Evolutionary conservation across 805 yeast species (phyloP), one percentile per base, ranked within the genome.

Genomic region (Kuraishia floccosa): DNA sequence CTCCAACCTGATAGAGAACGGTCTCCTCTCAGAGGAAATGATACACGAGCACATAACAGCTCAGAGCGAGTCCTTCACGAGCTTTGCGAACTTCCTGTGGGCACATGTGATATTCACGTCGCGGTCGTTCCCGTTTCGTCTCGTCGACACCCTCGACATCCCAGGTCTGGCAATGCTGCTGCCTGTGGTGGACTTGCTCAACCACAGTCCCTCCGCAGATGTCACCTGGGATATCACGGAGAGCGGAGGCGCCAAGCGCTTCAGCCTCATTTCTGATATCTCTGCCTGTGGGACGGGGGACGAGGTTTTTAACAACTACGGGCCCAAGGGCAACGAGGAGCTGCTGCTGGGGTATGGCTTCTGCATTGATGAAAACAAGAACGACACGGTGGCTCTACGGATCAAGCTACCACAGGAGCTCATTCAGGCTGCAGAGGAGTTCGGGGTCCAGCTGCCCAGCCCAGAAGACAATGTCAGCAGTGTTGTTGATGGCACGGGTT

Each of bases 321-420:
- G 96, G 2, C 73, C 81, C 32, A 86, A 85, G 50, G 80, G 91
- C 0, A 86, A 85, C 45, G 93, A 82, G 39, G 94, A 84, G 39
- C 52, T 86, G 17, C 51, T 87, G 5, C 54, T 86, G 41, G 86
- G 79, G 1, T 87, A 87, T 49, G 96, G 96, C 0, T 87, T 87
- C 52, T 66, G 74, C 7, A 30, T 75, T 3, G 65, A 64, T 12
- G 55, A 61, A 13, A 81, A 80, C 41, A 55, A 56, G 7, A 72
- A 72, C 22, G 89, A 82, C 39, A 45, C 58, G 4, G 56, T 76
- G 2, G 73, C 73, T 11, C 60, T 86, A 27, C 65, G 79, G 4
- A 59, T 85, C 34, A 72, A 72, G 44, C 54, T 19, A 19, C 10
- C 22, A 10, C 22, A 19, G 10, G 22, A 19, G 22, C 22, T 19